Evolutionary conservation across 2,329 filamentous ascomycete species (phyloP), one percentile per base, ranked within the genome.

Genomic region (Pseudovirgaria hyperparasitica): DNA sequence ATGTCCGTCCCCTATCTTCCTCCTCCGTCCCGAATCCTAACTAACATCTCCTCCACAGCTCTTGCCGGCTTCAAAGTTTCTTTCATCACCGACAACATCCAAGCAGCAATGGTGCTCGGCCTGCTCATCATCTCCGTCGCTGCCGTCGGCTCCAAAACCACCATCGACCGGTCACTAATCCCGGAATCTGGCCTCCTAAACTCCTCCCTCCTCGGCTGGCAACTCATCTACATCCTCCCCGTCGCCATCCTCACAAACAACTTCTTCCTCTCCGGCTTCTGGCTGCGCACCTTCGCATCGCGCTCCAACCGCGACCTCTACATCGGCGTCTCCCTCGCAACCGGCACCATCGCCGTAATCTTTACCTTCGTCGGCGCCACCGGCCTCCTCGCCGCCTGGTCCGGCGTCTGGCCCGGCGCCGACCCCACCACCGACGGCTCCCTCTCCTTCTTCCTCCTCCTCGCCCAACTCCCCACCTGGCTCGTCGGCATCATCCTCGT

Each of bases 241-340:
- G 68, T 90, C 5, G 82, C 82, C 23, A 70, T 90, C 37, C 48
- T 86, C 30, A 86, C 81, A 32, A 90, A 87, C 57, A 76, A 86
- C 60, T 86, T 90, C 62, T 90, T 90, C 60, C 62, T 90, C 22
- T 82, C 79, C 17, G 77, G 72, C 38, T 85, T 82, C 54, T 90
- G 82, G 82, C 70, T 87, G 51, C 76, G 82, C 26, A 81, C 81
- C 5, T 90, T 90, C 44, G 77, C 81, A 11, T 79, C 79, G 27
- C 76, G 70, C 50, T 82, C 77, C 0, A 81, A 90, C 61, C 75
- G 67, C 43, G 81, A 87, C 45, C 68, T 90, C 5, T 76, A 72
- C 62, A 62, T 86, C 29, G 82, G 81, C 25, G 67, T 81, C 16
- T 67, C 67, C n/a, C 62, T 82, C 26, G 80, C 82, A 11, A 68